Evolutionary conservation across 768 basidiomycete species (phyloP), one percentile per base, ranked within the genome.

Genomic region (Mycena epipterygia): DNA sequence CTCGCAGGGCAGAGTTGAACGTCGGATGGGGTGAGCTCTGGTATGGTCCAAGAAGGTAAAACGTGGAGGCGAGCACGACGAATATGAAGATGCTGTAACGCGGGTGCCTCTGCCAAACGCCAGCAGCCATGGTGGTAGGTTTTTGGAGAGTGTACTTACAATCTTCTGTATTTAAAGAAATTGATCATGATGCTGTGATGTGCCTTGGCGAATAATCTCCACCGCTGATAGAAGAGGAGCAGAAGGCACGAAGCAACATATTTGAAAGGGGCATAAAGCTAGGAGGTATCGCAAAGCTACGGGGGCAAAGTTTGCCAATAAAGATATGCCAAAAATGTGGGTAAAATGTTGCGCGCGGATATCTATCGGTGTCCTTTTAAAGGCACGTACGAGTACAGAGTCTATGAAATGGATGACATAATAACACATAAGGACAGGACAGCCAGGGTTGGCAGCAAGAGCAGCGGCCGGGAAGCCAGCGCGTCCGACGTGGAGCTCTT

Each of bases 71-170:
- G 49, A 89, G 82, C 44, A 83, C 78, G 65, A 84, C 53, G 39
- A 83, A 77, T 56, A 88, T 78, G 74, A 84, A 76, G 67, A 88
- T 68, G 66, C 82, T 77, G 78, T 89, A 90, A 73, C 88, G 85
- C 32, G 89, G 89, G 76, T 90, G 88, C 65, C 87, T 83, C 65
- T 78, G 75, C 77, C 79, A 82, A 42, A 67, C 57, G 80, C 19
- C 70, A n/a, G 51, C 71, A 25, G 60, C 62, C 71, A 72, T 72
- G 62, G 68, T 64, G 39, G 55, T 57, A 17, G 37, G 35, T 21
- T 51, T 52, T 44, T 37, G 5, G 5, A 52, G 8, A 30, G n/a
- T n/a, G n/a, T n/a, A n/a, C n/a, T n/a, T n/a, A n/a, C n/a, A n/a
- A n/a, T n/a, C n/a, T n/a, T n/a, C n/a, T n/a, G n/a, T n/a, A n/a